Evolutionary conservation across 1,139 yeast species (phyloP).

Genomic region (Ogataea hybrid): DNA sequence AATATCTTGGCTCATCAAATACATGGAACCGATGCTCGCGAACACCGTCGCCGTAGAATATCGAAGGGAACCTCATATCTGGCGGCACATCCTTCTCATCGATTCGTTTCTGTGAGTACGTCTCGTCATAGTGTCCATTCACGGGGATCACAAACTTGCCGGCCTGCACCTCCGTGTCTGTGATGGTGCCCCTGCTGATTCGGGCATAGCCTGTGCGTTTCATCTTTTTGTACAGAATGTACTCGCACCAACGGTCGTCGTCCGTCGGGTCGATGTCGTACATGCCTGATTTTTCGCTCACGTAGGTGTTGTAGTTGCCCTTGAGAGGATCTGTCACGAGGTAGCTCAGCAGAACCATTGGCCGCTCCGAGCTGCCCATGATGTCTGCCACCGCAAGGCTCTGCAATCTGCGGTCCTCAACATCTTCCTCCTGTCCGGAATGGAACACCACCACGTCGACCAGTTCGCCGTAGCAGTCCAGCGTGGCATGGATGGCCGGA

Average conservation of each 20-base stretch:
- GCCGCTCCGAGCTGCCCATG: constrained; percentile 77
- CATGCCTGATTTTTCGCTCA: constrained; percentile 81
- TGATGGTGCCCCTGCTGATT: constrained; percentile 87
- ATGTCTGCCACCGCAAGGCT: constrained; percentile 71
- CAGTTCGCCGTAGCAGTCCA: constrained; percentile 81
- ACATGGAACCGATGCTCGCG: constrained; percentile 94
- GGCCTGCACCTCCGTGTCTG: constrained; percentile 94
- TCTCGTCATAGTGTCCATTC: constrained; percentile 29
- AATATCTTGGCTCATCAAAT: constrained; percentile 86
- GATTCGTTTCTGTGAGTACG: constrained; percentile 27
- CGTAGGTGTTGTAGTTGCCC: constrained; percentile 92
- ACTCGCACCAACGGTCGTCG: constrained; percentile 99
- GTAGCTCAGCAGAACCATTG: constrained; percentile 81
- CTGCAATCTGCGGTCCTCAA: constrained; percentile 87
- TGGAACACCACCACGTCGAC: constrained; percentile 97
- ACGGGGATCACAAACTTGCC: constrained; percentile 77
- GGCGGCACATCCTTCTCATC: constrained; percentile 46
- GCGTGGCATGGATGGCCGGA: constrained; percentile 95
- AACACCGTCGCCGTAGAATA: constrained; percentile 89
- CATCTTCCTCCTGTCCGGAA: constrained; percentile 97
- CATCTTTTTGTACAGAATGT: constrained; percentile 82
- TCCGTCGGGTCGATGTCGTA: constrained; percentile 90
- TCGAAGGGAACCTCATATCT: constrained; percentile 73
- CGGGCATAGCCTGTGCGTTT: constrained; percentile 93
- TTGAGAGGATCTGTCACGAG: constrained; percentile 82